phyloP scores from a whole-genome alignment of 2,329 filamentous ascomycete species.

The Ophiosphaerella narmari region DNA sequence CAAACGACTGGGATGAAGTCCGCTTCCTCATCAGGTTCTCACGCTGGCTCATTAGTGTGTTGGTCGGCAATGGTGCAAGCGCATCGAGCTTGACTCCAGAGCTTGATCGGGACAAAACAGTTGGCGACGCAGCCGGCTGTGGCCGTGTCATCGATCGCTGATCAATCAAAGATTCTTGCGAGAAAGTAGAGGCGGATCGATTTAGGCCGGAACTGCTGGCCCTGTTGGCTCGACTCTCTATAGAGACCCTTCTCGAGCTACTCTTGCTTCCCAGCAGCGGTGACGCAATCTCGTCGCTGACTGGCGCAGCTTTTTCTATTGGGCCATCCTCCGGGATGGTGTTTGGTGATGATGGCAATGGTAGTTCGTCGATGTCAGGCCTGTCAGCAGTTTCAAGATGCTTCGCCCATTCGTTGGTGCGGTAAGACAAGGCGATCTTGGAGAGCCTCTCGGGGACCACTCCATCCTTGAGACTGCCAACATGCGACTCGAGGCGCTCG shows the following conservation, averaged over 20 bases:
- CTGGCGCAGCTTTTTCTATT: constrained; percentile 61
- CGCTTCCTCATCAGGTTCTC: constrained; percentile 56
- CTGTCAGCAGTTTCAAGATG: constrained; percentile 78
- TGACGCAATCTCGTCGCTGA: constrained; percentile 33
- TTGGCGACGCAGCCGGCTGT: constrained; percentile 19
- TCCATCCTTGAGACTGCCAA: constrained; percentile 51
- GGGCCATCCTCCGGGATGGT: constrained; percentile 43
- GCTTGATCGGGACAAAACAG: constrained; percentile 25
- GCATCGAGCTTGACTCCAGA: constrained; percentile 19
- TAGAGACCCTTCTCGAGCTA: constrained; percentile 32
- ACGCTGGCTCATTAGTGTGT: constrained; percentile 59
- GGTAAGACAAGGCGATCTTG: constrained; percentile 77
- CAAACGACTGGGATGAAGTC: constrained; percentile 46
- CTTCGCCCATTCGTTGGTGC: constrained; percentile 96
- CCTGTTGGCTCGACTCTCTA: constrained; percentile 22
- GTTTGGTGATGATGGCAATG: constrained; percentile 52
- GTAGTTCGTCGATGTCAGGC: constrained; percentile 68
- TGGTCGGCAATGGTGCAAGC: constrained; percentile 35
- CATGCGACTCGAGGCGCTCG: constrained; percentile 46
- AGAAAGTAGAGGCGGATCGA: constrained; percentile 29
- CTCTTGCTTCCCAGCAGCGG: constrained; percentile 22
- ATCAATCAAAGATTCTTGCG: constrained; percentile 24
- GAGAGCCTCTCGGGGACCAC: constrained; percentile 73
- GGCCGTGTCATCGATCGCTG: constrained; percentile 20
- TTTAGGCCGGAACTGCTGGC: constrained; percentile 19